phyloP scores from a whole-genome alignment of 2,329 filamentous ascomycete species.

The Gyromitra esculenta region DNA sequence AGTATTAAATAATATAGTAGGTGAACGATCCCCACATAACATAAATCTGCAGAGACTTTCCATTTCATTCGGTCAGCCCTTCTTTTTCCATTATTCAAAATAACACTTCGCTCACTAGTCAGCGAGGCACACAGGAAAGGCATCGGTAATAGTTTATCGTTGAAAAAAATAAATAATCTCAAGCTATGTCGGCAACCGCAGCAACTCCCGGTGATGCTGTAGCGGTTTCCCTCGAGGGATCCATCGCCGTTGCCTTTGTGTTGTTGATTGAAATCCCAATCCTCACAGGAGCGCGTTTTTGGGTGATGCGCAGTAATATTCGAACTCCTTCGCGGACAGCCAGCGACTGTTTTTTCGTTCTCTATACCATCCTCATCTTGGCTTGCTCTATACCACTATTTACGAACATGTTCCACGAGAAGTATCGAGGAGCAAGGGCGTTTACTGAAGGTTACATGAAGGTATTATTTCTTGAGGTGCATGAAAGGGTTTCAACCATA shows the following conservation, averaged over 20 bases:
- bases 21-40: neutral
- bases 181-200: slow-evolving; percentile 5
- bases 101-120: neutral
- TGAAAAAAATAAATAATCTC: neutral
- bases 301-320: slow-evolving; percentile 14
- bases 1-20: neutral
- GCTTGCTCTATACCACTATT: neutral
- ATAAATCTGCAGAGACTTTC: neutral
- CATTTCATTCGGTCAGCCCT: neutral
- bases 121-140: neutral
- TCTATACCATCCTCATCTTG: neutral
- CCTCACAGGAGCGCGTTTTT: slow-evolving; percentile 10
- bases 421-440: neutral
- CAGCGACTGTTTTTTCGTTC: slow-evolving; percentile 13
- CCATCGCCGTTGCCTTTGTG: neutral
- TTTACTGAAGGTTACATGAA: slow-evolving; percentile 10
- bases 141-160: neutral
- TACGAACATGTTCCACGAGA: slow-evolving; percentile 5
- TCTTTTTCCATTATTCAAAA: neutral
- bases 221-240: slow-evolving; percentile 4
- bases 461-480: neutral
- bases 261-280: slow-evolving; percentile 9
- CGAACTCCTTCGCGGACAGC: slow-evolving; percentile 10
- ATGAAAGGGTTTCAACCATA: neutral
- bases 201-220: neutral